Conservation (phyloP, 2,329 filamentous ascomycete genomes). For the Botrytis hyacinthi region DNA sequence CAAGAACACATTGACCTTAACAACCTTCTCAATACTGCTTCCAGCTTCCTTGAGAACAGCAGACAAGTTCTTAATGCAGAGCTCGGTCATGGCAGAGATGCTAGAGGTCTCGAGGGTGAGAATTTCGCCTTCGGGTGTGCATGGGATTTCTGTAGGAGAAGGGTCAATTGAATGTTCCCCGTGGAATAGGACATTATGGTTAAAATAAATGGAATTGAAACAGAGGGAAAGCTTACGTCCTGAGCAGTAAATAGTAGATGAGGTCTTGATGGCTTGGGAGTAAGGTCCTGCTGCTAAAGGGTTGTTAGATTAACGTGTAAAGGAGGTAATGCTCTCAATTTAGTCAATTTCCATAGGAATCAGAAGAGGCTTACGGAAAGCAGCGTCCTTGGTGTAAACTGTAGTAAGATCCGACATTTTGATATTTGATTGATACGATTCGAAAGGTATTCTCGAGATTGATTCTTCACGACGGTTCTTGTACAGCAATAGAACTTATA, state of each 20-base stretch:
- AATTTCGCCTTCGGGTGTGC: conserved; percentile 35
- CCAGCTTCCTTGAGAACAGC: conserved; percentile 83
- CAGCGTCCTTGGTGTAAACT: conserved; percentile 39
- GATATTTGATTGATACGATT: not conserved
- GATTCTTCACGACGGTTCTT: not conserved
- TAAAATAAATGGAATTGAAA: not conserved
- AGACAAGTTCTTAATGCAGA: conserved; percentile 75
- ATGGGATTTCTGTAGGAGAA: conserved; percentile 52
- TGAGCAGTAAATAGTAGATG: conserved; percentile 65
- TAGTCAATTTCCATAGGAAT: not conserved
- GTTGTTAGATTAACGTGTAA: not conserved
- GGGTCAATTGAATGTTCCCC: conserved; percentile 40
- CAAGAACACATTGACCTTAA: conserved; percentile 89
- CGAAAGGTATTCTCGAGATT: not conserved
- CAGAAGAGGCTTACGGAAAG: conserved; percentile 35
- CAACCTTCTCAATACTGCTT: conserved; percentile 73
- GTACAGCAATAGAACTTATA: not conserved
- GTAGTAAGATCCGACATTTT: conserved; percentile 39
- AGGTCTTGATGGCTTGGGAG: conserved; percentile 53
- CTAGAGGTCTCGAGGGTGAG: conserved; percentile 51
- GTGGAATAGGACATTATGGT: conserved; percentile 54
- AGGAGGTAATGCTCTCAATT: not conserved
- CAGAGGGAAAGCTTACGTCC: conserved; percentile 39
- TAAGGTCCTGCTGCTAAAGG: conserved; percentile 21
- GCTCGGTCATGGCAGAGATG: conserved; percentile 63